Evolutionary conservation across 202 grass and related monocot species (phyloP), one percentile per base, ranked within the genome.

Genomic region (Digitaria exilis): DNA sequence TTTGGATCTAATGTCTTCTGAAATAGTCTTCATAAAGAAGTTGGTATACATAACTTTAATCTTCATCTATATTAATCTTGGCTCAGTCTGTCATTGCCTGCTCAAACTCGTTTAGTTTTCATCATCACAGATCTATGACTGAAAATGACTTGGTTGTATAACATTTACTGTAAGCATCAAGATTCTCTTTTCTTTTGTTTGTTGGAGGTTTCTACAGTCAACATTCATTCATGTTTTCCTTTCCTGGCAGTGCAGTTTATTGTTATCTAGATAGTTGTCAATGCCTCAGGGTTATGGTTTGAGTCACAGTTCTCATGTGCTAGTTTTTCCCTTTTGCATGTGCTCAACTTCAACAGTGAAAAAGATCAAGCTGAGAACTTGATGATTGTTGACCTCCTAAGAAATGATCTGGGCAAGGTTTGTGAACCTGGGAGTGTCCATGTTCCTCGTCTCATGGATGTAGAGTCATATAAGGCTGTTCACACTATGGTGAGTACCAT

Each of bases 281-380:
- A 50, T 41, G 21, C 15, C 76, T 0, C 71, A 57, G 32, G 24
- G 16, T 73, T 8, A 39, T 52, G 22, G 71, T 81, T 48, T 34
- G 32, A 65, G 0, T 15, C 31, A 37, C 3, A 7, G 41, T 58
- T 3, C 49, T 81, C 3, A 43, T 41, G 77, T 77, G 43, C n/a
- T n/a, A n/a, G 44, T 82, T 18, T 9, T 68, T 44, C 22, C 58
- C 34, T 84, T 84, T 17, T 85, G 31, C 63, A 43, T 77, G 21
- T 81, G 8, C 62, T 84, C 41, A 78, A 80, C 49, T 84, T 81
- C 51, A 78, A 65, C 77, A 96, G 96, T 84, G 96, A 96, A 89
- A 98, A 98, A 57, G 96, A 98, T 43, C 96, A 96, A 84, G 91
- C 96, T 67, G 96, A 98, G 78, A 98, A 96, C 55, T 83, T 98